A percentile compares a stretch with the other conserved stretches of the same genome.
Conservation (phyloP, 352 stramenopile genomes). For the Phytophthora rubi region DNA sequence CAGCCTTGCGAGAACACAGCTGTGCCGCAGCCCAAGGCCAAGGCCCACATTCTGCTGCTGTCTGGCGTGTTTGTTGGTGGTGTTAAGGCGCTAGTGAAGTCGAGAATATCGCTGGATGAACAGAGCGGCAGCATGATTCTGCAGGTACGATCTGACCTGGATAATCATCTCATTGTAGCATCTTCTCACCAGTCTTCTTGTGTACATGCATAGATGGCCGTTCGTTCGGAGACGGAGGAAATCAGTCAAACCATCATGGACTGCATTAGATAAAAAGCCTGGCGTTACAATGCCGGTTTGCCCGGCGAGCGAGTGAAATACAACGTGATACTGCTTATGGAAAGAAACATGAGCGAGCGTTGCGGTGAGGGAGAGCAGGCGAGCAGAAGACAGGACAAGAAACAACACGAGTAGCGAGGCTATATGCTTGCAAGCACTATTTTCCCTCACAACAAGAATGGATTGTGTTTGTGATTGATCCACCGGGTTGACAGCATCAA, state of each 20-base stretch:
- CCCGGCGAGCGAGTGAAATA: constrained; percentile 18
- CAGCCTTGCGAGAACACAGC: constrained; percentile 96
- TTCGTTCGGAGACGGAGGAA: constrained; percentile 94
- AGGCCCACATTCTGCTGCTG: constrained; percentile 96
- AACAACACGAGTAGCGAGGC: constrained; percentile 24
- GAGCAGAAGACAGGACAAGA: constrained; percentile 16
- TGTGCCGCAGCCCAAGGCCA: constrained; percentile 85
- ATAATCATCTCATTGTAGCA: background rate
- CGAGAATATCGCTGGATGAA: constrained; percentile 94
- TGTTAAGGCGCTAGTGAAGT: constrained; percentile 95
- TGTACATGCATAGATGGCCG: constrained; percentile 90
- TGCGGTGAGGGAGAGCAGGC: constrained; percentile 11
- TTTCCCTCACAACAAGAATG: constrained; percentile 34
- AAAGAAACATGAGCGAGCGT: constrained; percentile 35
- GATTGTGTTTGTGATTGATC: constrained; percentile 56
- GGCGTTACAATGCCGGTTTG: constrained; percentile 13
- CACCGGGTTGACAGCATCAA: constrained; percentile 12
- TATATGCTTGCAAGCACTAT: constrained; percentile 35
- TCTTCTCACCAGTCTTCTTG: constrained; percentile 15
- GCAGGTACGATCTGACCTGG: constrained; percentile 55
- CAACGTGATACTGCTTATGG: constrained; percentile 31
- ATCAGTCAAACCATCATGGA: constrained; percentile 97
- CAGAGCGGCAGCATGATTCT: constrained; percentile 91
- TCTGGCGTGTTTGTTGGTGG: constrained; percentile 97
- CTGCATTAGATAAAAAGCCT: constrained; percentile 92